Percentiles rank a stretch among this genome's conserved stretches.
These are phyloP conservation scores for Phytophthora ohioensis DNA, from an alignment of 352 stramenopile species.

Conservation along the genomic window DNA sequence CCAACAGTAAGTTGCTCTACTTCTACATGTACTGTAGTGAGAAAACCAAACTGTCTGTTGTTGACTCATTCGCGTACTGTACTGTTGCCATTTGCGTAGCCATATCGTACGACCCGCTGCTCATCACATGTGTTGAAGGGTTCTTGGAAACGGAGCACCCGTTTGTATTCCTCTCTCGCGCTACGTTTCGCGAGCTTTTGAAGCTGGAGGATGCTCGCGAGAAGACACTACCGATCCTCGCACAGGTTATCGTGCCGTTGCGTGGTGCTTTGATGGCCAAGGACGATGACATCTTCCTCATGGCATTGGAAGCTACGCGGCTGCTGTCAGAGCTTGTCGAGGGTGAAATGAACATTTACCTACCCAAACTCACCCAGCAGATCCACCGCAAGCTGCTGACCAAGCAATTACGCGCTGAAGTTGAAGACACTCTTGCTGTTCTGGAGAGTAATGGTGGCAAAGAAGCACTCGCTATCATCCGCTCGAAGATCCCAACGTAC, in stretches of 20 bases:
- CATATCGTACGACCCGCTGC: slow-evolving; percentile 68
- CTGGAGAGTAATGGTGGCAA: slow-evolving; percentile 80
- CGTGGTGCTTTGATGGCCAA: slow-evolving; percentile 71
- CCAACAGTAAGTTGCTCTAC: slow-evolving; percentile 47
- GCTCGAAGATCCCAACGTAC: slow-evolving; percentile 84
- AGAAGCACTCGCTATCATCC: slow-evolving; percentile 78
- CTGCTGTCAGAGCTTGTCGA: slow-evolving; percentile 72
- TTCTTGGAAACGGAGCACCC: slow-evolving; percentile 81
- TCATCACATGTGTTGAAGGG: slow-evolving; percentile 78
- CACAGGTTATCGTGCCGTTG: slow-evolving; percentile 68
- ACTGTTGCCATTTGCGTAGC: slow-evolving; percentile 25
- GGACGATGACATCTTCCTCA: slow-evolving; percentile 77
- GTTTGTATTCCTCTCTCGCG: slow-evolving; percentile 81
- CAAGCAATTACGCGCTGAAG: slow-evolving; percentile 58
- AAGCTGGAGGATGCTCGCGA: slow-evolving; percentile 66
- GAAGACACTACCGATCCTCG: slow-evolving; percentile 63
- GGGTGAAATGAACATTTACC: slow-evolving; percentile 79
- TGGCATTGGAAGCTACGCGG: slow-evolving; percentile 73
- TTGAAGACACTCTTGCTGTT: slow-evolving; percentile 71
- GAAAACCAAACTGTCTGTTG: not conserved
- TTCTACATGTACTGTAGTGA: not conserved
- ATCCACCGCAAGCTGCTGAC: slow-evolving; percentile 78
- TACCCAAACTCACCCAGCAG: slow-evolving; percentile 79
- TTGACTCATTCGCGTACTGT: not conserved
- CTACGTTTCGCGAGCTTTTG: slow-evolving; percentile 80